Evolutionary conservation across 257 asterid genomes (phyloP).

Genomic region (Fraxinus quadrangulata): DNA sequence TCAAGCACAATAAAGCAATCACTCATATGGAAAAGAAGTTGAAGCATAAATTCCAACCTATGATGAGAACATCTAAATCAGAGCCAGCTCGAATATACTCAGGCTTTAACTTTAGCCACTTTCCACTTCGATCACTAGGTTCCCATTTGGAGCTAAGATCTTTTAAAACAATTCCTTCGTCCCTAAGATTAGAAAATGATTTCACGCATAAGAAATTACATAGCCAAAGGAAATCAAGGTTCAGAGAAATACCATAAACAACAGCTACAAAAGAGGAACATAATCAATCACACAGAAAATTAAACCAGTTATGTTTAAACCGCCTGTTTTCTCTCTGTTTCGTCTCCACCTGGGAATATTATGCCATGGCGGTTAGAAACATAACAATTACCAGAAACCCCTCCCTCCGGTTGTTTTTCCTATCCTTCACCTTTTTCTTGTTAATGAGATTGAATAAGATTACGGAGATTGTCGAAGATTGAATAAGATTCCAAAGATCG

Average conservation of each 20-base stretch:
- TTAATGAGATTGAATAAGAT: too few species aligned
- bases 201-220: slow-evolving; percentile 30
- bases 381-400: not conserved
- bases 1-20: slow-evolving; percentile 21
- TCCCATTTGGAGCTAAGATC: slow-evolving; percentile 97
- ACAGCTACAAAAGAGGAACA: slow-evolving; percentile 6
- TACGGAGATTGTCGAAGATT: too few species aligned
- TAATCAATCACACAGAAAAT: slow-evolving; percentile 15
- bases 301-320: not conserved
- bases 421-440: not conserved
- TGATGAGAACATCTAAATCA: slow-evolving; percentile 86
- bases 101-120: slow-evolving; percentile 96
- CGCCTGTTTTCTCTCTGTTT: not conserved
- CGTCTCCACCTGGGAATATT: not conserved
- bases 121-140: slow-evolving; percentile 96
- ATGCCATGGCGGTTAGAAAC: not conserved
- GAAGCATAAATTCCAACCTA: slow-evolving; percentile 57
- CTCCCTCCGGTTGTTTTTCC: not conserved
- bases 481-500: too few species aligned
- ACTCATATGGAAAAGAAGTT: slow-evolving; percentile 20
- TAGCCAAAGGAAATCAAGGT: slow-evolving; percentile 19
- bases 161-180: slow-evolving; percentile 90
- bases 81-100: slow-evolving; percentile 90
- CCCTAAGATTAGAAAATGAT: slow-evolving; percentile 49
- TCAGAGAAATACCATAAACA: slow-evolving; percentile 24